Evolutionary conservation across 139 green algal species (phyloP).

Genomic region (Zygnema circumcarinatum): DNA sequence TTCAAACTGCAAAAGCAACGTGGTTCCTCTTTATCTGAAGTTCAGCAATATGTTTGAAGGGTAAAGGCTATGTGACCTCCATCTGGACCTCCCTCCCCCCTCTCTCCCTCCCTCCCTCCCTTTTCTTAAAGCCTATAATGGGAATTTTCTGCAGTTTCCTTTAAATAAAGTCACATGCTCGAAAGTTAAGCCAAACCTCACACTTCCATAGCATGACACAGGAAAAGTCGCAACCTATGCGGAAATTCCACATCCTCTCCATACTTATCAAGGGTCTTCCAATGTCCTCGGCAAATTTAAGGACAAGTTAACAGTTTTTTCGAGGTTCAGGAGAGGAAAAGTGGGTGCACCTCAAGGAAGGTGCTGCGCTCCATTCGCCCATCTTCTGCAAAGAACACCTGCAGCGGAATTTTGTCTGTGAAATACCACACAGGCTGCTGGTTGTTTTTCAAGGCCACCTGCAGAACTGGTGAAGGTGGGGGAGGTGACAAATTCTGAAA

Average conservation of each 20-base stretch:
- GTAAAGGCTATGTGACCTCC: neutral
- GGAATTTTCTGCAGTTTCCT: too few species aligned
- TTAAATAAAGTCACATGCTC: too few species aligned
- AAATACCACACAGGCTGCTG: slow-evolving; percentile 92
- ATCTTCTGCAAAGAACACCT: slow-evolving; percentile 63
- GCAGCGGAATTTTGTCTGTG: slow-evolving; percentile 72
- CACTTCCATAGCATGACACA: too few species aligned
- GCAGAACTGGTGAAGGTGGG: slow-evolving; percentile 62
- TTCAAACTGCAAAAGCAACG: neutral
- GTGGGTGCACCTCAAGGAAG: slow-evolving; percentile 58
- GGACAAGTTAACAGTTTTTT: too few species aligned
- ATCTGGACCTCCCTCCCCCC: neutral
- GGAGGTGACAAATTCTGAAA: slow-evolving; percentile 66
- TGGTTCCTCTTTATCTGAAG: neutral
- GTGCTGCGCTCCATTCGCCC: slow-evolving; percentile 52
- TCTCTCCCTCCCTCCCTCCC: neutral
- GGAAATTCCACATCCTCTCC: too few species aligned
- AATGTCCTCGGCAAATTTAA: too few species aligned
- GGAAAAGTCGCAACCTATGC: too few species aligned
- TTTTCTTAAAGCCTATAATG: too few species aligned
- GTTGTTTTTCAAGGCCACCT: slow-evolving; percentile 83
- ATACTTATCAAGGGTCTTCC: too few species aligned
- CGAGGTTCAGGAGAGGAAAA: too few species aligned
- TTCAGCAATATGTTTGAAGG: too few species aligned
- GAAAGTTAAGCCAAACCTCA: too few species aligned